Base-by-base conservation (phyloP, 2,329 filamentous ascomycete genomes). In the Dothiorella sarmentorum region DNA sequence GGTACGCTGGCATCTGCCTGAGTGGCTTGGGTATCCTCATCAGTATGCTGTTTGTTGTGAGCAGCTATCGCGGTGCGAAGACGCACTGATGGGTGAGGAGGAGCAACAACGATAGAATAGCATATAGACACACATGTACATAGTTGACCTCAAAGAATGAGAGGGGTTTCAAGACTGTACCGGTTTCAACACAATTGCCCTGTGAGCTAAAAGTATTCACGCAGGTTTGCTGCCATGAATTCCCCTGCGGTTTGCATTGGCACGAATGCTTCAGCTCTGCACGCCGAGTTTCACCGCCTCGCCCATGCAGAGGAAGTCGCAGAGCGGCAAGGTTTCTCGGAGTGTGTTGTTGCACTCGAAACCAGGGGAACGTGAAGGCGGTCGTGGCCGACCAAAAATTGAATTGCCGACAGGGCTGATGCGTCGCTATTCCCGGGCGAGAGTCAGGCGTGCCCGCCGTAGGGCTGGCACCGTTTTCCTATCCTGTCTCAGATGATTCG, bases 1-100 rank as follows among this genome's bases (percentile, higher is more conserved):
- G 68, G 62, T 77, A 75, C 61, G 47, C 74, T 11, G 74, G 66
- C 3, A 66, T 75, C 17, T 75, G 73, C 3, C 62, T 76, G 31
- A 66, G 68, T 6, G 69, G 62, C 6, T 35, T 68, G 20, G 69
- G 69, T 3, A 51, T 70, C 3, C 18, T 68, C 3, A 64, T 68
- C 2, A 67, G 65, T 56, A 17, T 67, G 24, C 22, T 66, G 3
- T 70, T 67, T 51, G 35, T 69, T 15, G 40, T 64, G 3, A 70
- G 69, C 55, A 63, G 65, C 42, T 63, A 56, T 35, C 58, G 49
- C 37, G 27, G n/a, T 5, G 20, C 35, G n/a, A 44, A 26, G n/a
- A 52, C 53, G 13, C 33, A 37, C 4, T 52, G 27, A 52, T 49
- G 18, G n/a, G 18, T 7, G 20, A 3, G 18, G 17, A 7, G 20